Evolutionary conservation across 352 stramenopile genomes (phyloP).

Genomic region (Phytophthora sp.): DNA sequence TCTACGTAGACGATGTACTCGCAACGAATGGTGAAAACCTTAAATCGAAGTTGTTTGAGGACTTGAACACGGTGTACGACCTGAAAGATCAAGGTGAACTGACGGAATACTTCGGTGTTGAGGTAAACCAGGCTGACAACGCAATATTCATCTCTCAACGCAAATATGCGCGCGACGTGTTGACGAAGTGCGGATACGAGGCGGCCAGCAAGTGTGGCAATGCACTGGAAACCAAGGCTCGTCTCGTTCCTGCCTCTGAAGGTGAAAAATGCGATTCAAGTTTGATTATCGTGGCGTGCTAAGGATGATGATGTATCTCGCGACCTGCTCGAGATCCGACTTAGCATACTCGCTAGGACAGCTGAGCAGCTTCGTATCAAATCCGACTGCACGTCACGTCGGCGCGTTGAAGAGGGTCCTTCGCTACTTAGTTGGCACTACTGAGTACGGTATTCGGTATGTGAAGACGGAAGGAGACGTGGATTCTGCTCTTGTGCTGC

Average conservation of each 20-base stretch:
- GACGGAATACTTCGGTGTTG: constrained; percentile 2
- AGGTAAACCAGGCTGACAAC: not conserved
- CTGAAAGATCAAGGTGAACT: constrained; percentile 13
- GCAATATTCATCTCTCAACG: not conserved
- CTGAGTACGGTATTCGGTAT: constrained; percentile 4
- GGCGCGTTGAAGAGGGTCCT: not conserved
- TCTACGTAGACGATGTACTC: constrained; percentile 15
- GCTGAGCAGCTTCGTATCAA: constrained; percentile 6
- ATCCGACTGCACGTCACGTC: not conserved
- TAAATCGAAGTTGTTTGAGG: constrained; percentile 4
- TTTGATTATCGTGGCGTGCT: not conserved
- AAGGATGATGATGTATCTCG: constrained; percentile 4
- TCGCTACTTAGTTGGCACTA: not conserved
- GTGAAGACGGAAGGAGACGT: not conserved
- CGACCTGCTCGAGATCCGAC: not conserved
- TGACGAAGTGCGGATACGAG: not conserved
- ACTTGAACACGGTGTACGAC: not conserved
- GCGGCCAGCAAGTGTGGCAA: constrained; percentile 9
- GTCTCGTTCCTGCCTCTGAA: not conserved
- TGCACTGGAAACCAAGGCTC: constrained; percentile 1
- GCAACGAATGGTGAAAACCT: not conserved
- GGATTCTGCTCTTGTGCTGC: not conserved
- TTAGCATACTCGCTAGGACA: constrained; percentile 4
- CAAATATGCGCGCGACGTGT: constrained; percentile 1
- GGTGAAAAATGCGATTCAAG: not conserved